Percentiles rank a stretch among this genome's conserved stretches.
These are phyloP conservation scores for Sisymbrium altissimum DNA, from an alignment of 345 rosid genomes.

Conservation along the genomic window DNA sequence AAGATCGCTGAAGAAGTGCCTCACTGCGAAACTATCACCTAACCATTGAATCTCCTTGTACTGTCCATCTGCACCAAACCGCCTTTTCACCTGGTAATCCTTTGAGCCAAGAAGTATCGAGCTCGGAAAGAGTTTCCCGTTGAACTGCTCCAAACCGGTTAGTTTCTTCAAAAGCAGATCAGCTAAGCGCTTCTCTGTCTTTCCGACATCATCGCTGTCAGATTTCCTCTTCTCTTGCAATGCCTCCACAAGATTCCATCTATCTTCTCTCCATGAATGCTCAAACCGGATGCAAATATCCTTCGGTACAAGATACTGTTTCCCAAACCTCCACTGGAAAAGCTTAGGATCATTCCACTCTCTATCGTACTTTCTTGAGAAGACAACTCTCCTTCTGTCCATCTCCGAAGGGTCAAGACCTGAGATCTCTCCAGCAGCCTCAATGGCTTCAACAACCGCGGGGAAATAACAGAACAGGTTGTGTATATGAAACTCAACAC, in stretches of 20 bases:
- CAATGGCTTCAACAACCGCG: conserved; percentile 72
- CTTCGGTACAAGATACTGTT: conserved; percentile 62
- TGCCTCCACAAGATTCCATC: conserved; percentile 67
- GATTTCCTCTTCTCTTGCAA: conserved; percentile 54
- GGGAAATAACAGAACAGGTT: conserved; percentile 67
- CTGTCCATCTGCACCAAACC: conserved; percentile 54
- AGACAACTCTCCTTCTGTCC: conserved; percentile 61
- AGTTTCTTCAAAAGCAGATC: conserved; percentile 61
- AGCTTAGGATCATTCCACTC: conserved; percentile 78
- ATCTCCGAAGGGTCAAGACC: conserved; percentile 81
- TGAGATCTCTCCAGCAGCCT: conserved; percentile 70
- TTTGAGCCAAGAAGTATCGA: conserved; percentile 55
- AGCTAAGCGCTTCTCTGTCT: conserved; percentile 55
- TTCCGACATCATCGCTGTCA: conserved; percentile 36
- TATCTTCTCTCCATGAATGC: conserved; percentile 67
- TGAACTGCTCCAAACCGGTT: conserved; percentile 36
- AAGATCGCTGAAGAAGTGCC: conserved; percentile 58
- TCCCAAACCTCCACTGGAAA: conserved; percentile 71
- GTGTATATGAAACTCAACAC: conserved; percentile 76
- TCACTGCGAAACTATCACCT: conserved; percentile 60
- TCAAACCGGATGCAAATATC: conserved; percentile 50
- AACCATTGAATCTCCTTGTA: conserved; percentile 87
- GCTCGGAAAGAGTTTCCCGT: conserved; percentile 54
- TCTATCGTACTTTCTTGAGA: conserved; percentile 62
- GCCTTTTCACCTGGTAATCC: conserved; percentile 60